Conservation (phyloP, 2,329 filamentous ascomycete species). For the Cercospora beticola region DNA sequence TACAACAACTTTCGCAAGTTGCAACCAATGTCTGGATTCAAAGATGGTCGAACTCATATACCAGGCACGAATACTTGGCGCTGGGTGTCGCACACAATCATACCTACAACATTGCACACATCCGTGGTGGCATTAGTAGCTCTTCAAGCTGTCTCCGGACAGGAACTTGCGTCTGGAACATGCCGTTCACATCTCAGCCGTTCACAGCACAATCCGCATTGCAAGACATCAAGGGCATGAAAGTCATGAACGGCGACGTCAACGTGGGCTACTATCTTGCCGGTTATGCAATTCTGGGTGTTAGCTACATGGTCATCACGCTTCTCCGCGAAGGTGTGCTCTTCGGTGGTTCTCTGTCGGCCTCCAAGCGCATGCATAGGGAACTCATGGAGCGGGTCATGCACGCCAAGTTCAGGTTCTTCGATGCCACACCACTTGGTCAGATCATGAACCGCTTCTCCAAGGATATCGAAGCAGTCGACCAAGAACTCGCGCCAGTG, state of each 20-base stretch:
- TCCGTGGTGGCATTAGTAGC: slow-evolving; percentile 43
- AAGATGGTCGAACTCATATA: slow-evolving; percentile 90
- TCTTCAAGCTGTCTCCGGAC: slow-evolving; percentile 51
- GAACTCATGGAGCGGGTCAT: slow-evolving; percentile 75
- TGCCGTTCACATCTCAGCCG: slow-evolving; percentile 34
- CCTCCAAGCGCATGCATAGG: slow-evolving; percentile 81
- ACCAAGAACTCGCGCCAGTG: slow-evolving; percentile 91
- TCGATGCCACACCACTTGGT: slow-evolving; percentile 91
- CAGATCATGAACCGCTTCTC: slow-evolving; percentile 99
- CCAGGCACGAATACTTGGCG: slow-evolving; percentile 46
- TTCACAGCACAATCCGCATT: slow-evolving; percentile 10
- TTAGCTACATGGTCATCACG: slow-evolving; percentile 76
- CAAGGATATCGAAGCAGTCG: slow-evolving; percentile 91
- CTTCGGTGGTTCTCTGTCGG: slow-evolving; percentile 86
- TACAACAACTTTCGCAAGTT: slow-evolving; percentile 82
- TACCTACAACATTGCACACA: slow-evolving; percentile 44
- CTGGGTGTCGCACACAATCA: slow-evolving; percentile 13
- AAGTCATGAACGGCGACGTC: slow-evolving; percentile 48
- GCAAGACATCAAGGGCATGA: slow-evolving; percentile 25
- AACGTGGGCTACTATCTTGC: slow-evolving; percentile 80
- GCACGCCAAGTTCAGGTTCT: slow-evolving; percentile 94
- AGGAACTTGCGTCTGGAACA: slow-evolving; percentile 52
- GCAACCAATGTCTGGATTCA: slow-evolving; percentile 93
- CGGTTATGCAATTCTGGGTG: slow-evolving; percentile 77
- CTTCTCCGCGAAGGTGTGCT: slow-evolving; percentile 81